phyloP scores from a whole-genome alignment of 768 basidiomycete species.

The Kwoniella heveanensis region DNA sequence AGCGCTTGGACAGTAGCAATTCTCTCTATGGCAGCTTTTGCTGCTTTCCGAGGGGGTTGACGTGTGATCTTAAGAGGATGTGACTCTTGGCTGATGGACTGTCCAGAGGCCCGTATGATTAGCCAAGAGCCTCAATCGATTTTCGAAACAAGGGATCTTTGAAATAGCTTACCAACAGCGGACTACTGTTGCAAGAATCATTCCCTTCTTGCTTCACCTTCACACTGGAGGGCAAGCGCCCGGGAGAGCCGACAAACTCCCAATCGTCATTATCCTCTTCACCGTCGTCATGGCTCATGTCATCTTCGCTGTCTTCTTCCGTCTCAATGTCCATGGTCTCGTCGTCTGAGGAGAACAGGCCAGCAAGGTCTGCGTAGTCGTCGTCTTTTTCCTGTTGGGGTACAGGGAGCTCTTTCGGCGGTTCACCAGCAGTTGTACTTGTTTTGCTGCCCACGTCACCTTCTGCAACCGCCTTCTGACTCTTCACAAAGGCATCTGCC shows the following conservation, averaged over 20 bases:
- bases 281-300: no score
- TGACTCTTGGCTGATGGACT: background rate
- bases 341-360: slow-evolving; percentile 4
- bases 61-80: background rate
- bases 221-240: background rate
- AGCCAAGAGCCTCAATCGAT: no score
- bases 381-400: background rate
- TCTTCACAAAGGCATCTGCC: background rate
- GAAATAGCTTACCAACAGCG: background rate
- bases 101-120: no score
- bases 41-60: background rate
- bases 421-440: no score
- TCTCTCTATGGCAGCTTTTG: background rate
- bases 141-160: no score
- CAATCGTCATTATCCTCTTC: background rate
- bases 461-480: no score
- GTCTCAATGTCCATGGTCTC: no score
- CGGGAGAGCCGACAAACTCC: background rate
- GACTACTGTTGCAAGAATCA: background rate
- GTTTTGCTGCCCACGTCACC: no score
- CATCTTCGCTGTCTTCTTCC: background rate
- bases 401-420: no score
- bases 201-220: background rate
- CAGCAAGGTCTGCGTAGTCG: slow-evolving; percentile 7
- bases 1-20: background rate